A percentile compares a stretch with the other conserved stretches of the same genome.
Conservation (phyloP, 176 grass and related monocot genomes). For the Pontederia paniculata region DNA sequence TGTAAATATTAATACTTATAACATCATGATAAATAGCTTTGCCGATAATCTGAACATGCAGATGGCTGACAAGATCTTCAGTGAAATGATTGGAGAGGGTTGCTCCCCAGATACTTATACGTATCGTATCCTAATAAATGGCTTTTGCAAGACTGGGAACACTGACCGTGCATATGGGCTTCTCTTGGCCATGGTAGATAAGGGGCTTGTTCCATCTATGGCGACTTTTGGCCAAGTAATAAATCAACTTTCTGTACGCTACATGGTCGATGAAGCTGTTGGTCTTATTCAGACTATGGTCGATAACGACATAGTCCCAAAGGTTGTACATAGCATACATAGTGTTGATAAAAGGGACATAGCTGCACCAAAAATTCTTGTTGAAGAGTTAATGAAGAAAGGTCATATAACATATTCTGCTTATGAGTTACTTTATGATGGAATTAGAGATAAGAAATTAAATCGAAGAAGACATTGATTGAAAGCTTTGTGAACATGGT, state of each 20-base stretch:
- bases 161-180: conserved; percentile 37
- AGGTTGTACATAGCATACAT: conserved; percentile 61
- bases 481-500: not conserved
- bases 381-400: conserved; percentile 90
- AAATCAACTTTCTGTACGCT: conserved; percentile 47
- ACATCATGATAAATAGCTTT: conserved; percentile 69
- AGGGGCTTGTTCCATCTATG: conserved; percentile 62
- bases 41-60: conserved; percentile 56
- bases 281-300: conserved; percentile 66
- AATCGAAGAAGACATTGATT: conserved; percentile 21
- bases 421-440: conserved; percentile 84
- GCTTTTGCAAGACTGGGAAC: conserved; percentile 60
- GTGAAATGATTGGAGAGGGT: conserved; percentile 56
- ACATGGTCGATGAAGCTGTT: conserved; percentile 47
- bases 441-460: conserved; percentile 71
- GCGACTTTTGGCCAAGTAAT: conserved; percentile 61
- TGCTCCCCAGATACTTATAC: conserved; percentile 58
- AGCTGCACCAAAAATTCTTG: conserved; percentile 91
- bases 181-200: conserved; percentile 59
- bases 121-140: conserved; percentile 68
- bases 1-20: conserved; percentile 64
- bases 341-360: conserved; percentile 85
- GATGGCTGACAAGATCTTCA: conserved; percentile 72
- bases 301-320: conserved; percentile 51
- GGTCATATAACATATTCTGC: conserved; percentile 76